Evolutionary conservation across 2,329 filamentous ascomycete genomes (phyloP), one percentile per base, ranked within the genome.

Genomic region (Lecanoromycetidae sp.): DNA sequence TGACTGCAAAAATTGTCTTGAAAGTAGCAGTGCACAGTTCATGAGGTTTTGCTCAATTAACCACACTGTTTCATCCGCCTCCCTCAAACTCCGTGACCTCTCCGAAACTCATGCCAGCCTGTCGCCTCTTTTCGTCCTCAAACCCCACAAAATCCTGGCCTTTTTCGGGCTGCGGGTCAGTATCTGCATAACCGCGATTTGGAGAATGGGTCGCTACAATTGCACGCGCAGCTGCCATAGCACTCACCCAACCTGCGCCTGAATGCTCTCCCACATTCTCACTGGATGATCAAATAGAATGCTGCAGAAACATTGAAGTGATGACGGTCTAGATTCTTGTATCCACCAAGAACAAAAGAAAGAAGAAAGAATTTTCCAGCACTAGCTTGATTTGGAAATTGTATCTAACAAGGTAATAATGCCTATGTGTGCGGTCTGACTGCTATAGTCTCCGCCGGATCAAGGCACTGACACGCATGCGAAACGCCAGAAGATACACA

Each of bases 201-300:
- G 34, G 38, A 20, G 27, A 22, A 40, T 34, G 29, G 27, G 35
- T 38, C 36, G 44, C 44, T 46, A 40, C 44, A 17, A 46, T 12
- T 23, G n/a, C 23, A 33, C 40, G 44, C 44, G 44, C 44, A 46
- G 26, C n/a, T 46, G 22, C 6, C 22, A 25, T 26, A n/a, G n/a
- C 7, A n/a, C 36, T 17, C 36, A 39, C 13, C 5, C 25, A 12
- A 26, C 13, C 36, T 27, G n/a, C 23, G 36, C 23, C 22, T 39
- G n/a, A n/a, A n/a, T n/a, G n/a, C n/a, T n/a, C n/a, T n/a, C n/a
- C n/a, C n/a, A n/a, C n/a, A n/a, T n/a, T n/a, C n/a, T n/a, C n/a
- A n/a, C n/a, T n/a, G n/a, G n/a, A n/a, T n/a, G n/a, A n/a, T n/a
- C n/a, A n/a, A n/a, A n/a, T 13, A 13, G 17, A 5, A 20, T 36